Conservation (phyloP, 495 filamentous ascomycete genomes). For the Rhizodiscina lignyota region DNA sequence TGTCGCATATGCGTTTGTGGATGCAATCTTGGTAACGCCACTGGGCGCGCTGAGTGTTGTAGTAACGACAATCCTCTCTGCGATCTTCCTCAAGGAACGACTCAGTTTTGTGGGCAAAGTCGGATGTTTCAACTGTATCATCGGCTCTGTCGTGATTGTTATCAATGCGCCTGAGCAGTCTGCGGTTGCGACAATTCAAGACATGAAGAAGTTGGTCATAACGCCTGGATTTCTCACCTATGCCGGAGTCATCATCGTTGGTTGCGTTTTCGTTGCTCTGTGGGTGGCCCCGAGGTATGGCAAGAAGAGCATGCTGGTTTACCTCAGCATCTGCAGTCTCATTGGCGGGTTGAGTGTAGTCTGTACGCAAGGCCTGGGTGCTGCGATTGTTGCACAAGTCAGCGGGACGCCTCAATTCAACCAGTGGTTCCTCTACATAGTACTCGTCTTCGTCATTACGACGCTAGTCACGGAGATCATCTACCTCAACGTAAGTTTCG, state of each 20-base stretch:
- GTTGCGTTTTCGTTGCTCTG: slow-evolving; percentile 50
- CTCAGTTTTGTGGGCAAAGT: slow-evolving; percentile 93
- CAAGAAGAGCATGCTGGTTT: slow-evolving; percentile 94
- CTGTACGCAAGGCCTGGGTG: slow-evolving; percentile 81
- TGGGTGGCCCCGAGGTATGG: slow-evolving; percentile 85
- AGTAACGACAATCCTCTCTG: slow-evolving; percentile 79
- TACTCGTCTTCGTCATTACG: slow-evolving; percentile 75
- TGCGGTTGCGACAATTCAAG: slow-evolving; percentile 74
- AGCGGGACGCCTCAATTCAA: slow-evolving; percentile 77
- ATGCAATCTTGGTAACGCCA: slow-evolving; percentile 91
- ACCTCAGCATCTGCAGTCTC: slow-evolving; percentile 87
- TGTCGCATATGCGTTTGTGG: slow-evolving; percentile 90
- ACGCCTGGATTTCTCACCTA: slow-evolving; percentile 76
- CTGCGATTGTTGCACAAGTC: slow-evolving; percentile 78
- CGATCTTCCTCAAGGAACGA: slow-evolving; percentile 91
- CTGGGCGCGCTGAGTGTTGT: slow-evolving; percentile 91
- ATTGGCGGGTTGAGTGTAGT: slow-evolving; percentile 92
- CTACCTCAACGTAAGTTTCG: slow-evolving; percentile 72
- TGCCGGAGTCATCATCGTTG: slow-evolving; percentile 67
- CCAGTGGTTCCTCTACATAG: slow-evolving; percentile 88
- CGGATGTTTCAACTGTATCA: slow-evolving; percentile 86
- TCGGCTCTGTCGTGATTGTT: slow-evolving; percentile 85
- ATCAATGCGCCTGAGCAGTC: slow-evolving; percentile 82
- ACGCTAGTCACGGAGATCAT: slow-evolving; percentile 89
- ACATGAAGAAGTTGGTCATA: slow-evolving; percentile 82